Evolutionary conservation across 306 rosid genomes (phyloP), one percentile per base, ranked within the genome.

Genomic region (Fragaria nilgerrensis): DNA sequence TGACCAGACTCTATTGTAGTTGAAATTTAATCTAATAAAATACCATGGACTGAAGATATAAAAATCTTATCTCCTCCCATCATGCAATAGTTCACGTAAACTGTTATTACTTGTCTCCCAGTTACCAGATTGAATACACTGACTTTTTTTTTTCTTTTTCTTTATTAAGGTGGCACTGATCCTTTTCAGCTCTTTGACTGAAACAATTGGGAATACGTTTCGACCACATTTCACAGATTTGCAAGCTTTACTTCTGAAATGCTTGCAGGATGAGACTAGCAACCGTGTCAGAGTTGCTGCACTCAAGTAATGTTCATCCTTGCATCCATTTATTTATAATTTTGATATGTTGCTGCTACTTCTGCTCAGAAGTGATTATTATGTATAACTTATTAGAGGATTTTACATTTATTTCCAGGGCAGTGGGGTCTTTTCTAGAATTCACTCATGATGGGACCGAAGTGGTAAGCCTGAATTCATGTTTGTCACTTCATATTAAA

Each of bases 171-270:
- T 96, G 83, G 97, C 98, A 17, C 85, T 96, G 83, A 91, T 96
- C 82, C 96, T 96, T 74, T 96, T 96, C 91, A 93, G 99, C 82
- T 96, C 99, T 50, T 85, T 96, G 78, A 96, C 99, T 36, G 99
- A 96, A 91, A 96, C 99, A 50, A 88, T 91, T 64, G 99, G 99
- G 84, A 87, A 82, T 74, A 71, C 97, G 6, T 96, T 96, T 83
- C 92, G 83, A 53, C 99, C 98, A 0, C 88, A 93, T 87, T 92
- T 93, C 12, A 74, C 94, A 22, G 90, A 88, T 82, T 89, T 92
- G 90, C 99, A 96, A 88, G 91, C 92, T 75, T 94, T 96, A 80
- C 86, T 96, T 37, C 92, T 96, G 70, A 96, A 96, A 86, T 96
- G 98, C 86, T 81, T 96, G 85, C 98, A 91, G 87, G 97, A 96